Base-by-base conservation (phyloP, 2,329 filamentous ascomycete species). In the Alternaria alternata region DNA sequence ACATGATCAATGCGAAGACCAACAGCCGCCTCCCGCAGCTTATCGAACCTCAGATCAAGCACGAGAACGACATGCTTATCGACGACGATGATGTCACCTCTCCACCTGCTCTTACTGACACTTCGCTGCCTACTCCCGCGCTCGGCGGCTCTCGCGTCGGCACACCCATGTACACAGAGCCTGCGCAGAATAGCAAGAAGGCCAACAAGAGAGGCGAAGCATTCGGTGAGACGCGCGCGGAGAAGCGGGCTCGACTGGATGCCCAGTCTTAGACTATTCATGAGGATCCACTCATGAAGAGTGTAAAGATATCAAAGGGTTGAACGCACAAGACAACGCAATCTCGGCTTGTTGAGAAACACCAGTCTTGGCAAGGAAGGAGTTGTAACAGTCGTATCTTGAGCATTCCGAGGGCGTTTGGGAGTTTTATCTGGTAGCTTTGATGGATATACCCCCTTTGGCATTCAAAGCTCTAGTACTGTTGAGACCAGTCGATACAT, bases 101-200 rank as follows among this genome's bases (percentile, higher is more conserved):
- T 3, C 68, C 70, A 14, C 72, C 73, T 44, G 57, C 70, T 2
- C 57, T 75, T 9, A 75, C 72, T 1, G 69, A 76, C 38, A 70
- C 70, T 3, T 72, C 67, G 7, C 57, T 73, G 3, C 56, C 66
- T 2, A 73, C 73, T 1, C 71, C 71, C 3, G 71, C 64, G 4
- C 54, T 67, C 4, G 62, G 36, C 12, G 65, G 58, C 7, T 73
- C 72, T 16, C 62, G 72, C 7, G 56, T 71, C 28, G 62, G 62
- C 42, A 75, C 73, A 1, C 74, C 74, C 0, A 64, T 65, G 47
- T 36, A 28, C 20, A 32, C 47, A 3, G 62, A 63, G 41, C 41
- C 43, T 28, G 7, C 11, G 9, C 18, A 22, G 14, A 43, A 14
- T 28, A 18, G 16, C 57, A 66, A 51, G 20, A 67, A 62, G 52